phyloP scores from a whole-genome alignment of 371 early-diverging fungal species.

The Lichtheimia corymbifera region DNA sequence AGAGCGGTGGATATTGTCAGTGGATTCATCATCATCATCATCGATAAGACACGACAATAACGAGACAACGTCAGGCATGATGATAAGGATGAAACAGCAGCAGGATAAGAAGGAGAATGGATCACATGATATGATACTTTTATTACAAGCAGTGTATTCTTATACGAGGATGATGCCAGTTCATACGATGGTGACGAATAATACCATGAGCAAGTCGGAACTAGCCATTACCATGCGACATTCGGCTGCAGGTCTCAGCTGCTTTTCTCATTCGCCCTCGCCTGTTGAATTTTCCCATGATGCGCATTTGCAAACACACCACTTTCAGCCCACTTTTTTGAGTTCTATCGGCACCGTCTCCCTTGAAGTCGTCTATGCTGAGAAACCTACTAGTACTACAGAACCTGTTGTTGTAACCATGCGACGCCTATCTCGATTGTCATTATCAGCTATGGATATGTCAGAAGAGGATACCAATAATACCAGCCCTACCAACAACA shows the following conservation, averaged over 20 bases:
- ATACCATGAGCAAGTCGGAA: slow-evolving; percentile 21
- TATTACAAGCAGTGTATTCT: slow-evolving; percentile 65
- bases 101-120: slow-evolving; percentile 32
- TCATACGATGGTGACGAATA: slow-evolving; percentile 38
- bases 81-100: not conserved
- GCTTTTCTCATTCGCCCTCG: slow-evolving; percentile 17
- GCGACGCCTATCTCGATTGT: slow-evolving; percentile 10
- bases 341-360: slow-evolving; percentile 19
- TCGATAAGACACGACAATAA: too few relatives aligned
- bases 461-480: slow-evolving; percentile 8
- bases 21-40: slow-evolving; percentile 9
- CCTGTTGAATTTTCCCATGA: slow-evolving; percentile 41
- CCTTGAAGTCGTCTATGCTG: slow-evolving; percentile 38
- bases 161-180: slow-evolving; percentile 62
- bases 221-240: slow-evolving; percentile 26
- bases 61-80: too few relatives aligned
- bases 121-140: slow-evolving; percentile 45
- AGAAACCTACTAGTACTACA: slow-evolving; percentile 23
- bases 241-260: slow-evolving; percentile 11
- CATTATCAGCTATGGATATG: slow-evolving; percentile 33
- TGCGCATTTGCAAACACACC: slow-evolving; percentile 43
- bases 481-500: too few relatives aligned
- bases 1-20: slow-evolving; percentile 21
- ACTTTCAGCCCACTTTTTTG: slow-evolving; percentile 27
- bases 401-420: slow-evolving; percentile 2